These are phyloP conservation scores for Aspergillus jensenii DNA, from an alignment of 2,329 filamentous ascomycete genomes.

Conservation along the genomic window DNA sequence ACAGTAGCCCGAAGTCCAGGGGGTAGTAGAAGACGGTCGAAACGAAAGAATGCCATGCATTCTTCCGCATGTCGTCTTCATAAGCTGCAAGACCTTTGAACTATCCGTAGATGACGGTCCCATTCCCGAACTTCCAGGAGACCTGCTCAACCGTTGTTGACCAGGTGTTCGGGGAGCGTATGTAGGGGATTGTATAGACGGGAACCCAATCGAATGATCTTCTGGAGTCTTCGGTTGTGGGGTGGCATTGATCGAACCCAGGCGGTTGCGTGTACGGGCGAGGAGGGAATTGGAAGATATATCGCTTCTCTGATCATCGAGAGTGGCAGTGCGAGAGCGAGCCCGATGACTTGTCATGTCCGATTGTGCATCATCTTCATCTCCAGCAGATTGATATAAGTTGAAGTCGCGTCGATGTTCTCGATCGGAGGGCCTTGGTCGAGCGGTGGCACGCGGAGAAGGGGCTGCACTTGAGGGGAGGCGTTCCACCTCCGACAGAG, in stretches of 20 bases:
- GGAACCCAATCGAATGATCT: conserved; percentile 48
- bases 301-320: conserved; percentile 44
- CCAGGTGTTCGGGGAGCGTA: conserved; percentile 32
- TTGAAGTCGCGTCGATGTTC: conserved; percentile 33
- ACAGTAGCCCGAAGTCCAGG: conserved; percentile 53
- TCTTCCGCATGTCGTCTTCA: conserved; percentile 53
- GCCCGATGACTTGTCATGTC: conserved; percentile 37
- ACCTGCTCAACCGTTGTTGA: conserved; percentile 37
- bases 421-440: conserved; percentile 33
- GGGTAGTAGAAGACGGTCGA: conserved; percentile 40
- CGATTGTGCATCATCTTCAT: conserved; percentile 33
- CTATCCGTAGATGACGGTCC: conserved; percentile 41
- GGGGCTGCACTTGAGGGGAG: conserved; percentile 31
- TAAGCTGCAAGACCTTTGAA: conserved; percentile 50
- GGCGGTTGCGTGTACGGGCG: conserved; percentile 34
- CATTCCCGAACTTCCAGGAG: conserved; percentile 28
- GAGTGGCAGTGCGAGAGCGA: conserved; percentile 42
- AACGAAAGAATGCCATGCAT: conserved; percentile 56
- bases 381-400: conserved; percentile 30
- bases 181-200: conserved; percentile 46
- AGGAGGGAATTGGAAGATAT: conserved; percentile 33
- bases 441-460: conserved; percentile 38
- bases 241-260: conserved; percentile 42
- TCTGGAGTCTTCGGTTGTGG: conserved; percentile 38
- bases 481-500: conserved; percentile 38